phyloP scores from a whole-genome alignment of 805 yeast genomes.

The Saccharomycopsis oosterbeekiorum region DNA sequence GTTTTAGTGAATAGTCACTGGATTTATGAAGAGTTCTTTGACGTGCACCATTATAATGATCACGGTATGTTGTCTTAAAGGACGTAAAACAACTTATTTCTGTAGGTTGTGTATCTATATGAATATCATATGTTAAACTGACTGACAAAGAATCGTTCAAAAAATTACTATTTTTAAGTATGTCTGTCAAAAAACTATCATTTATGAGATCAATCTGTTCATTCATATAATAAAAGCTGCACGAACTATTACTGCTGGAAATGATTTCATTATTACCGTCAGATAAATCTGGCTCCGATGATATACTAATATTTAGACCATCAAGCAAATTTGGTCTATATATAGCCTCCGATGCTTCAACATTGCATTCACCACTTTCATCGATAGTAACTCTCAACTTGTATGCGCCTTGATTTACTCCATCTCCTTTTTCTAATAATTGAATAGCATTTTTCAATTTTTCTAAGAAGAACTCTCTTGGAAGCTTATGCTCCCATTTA shows the following conservation, averaged over 20 bases:
- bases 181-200: background rate
- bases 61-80: slow-evolving; percentile 74
- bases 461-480: slow-evolving; percentile 33
- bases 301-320: slow-evolving; percentile 20
- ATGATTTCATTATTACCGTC: background rate
- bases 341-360: slow-evolving; percentile 26
- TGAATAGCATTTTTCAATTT: slow-evolving; percentile 32
- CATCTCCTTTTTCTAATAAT: slow-evolving; percentile 1
- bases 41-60: slow-evolving; percentile 55
- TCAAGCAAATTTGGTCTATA: slow-evolving; percentile 19
- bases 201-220: background rate
- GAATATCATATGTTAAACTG: slow-evolving; percentile 42
- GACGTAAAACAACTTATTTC: slow-evolving; percentile 69
- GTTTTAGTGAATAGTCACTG: slow-evolving; percentile 26
- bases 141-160: background rate
- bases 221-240: background rate
- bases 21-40: slow-evolving; percentile 29
- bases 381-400: slow-evolving; percentile 40
- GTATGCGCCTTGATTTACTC: slow-evolving; percentile 23
- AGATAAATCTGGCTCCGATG: background rate
- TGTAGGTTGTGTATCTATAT: slow-evolving; percentile 45
- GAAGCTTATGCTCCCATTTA: slow-evolving; percentile 35
- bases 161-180: background rate
- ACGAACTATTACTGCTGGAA: background rate
- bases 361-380: slow-evolving; percentile 28